phyloP scores from a whole-genome alignment of 2,329 filamentous ascomycete species.

The Didymella keratinophila region DNA sequence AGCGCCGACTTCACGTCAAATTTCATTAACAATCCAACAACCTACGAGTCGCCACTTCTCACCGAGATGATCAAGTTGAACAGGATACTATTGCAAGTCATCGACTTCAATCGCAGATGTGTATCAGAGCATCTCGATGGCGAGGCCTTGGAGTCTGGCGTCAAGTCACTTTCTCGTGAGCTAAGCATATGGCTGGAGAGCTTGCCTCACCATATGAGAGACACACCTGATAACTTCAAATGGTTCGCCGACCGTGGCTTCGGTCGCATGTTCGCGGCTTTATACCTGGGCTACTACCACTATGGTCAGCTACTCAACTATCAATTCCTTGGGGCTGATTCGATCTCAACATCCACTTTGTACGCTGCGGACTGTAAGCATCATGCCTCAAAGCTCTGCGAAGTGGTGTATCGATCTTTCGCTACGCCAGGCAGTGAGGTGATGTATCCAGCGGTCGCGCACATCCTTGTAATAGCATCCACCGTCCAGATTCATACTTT shows the following conservation, averaged over 20 bases:
- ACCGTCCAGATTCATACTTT: constrained; percentile 36
- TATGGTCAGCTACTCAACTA: constrained; percentile 36
- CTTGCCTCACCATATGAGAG: constrained; percentile 34
- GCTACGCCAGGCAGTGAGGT: constrained; percentile 32
- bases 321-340: constrained; percentile 33
- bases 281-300: constrained; percentile 38
- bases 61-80: constrained; percentile 40
- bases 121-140: constrained; percentile 36
- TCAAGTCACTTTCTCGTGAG: constrained; percentile 30
- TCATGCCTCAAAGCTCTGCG: constrained; percentile 33
- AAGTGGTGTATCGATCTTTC: constrained; percentile 34
- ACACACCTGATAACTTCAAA: constrained; percentile 34
- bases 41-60: constrained; percentile 29
- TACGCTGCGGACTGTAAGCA: constrained; percentile 36
- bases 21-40: constrained; percentile 20
- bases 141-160: constrained; percentile 23
- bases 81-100: constrained; percentile 31
- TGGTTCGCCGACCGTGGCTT: constrained; percentile 33
- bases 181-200: constrained; percentile 32
- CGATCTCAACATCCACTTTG: constrained; percentile 20
- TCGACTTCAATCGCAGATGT: constrained; percentile 34
- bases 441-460: constrained; percentile 34
- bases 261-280: constrained; percentile 34
- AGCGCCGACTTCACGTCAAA: constrained; percentile 21
- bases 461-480: constrained; percentile 36